These are phyloP conservation scores for Fusarium mundagurra DNA, from an alignment of 2,329 filamentous ascomycete genomes.

Conservation along the genomic window DNA sequence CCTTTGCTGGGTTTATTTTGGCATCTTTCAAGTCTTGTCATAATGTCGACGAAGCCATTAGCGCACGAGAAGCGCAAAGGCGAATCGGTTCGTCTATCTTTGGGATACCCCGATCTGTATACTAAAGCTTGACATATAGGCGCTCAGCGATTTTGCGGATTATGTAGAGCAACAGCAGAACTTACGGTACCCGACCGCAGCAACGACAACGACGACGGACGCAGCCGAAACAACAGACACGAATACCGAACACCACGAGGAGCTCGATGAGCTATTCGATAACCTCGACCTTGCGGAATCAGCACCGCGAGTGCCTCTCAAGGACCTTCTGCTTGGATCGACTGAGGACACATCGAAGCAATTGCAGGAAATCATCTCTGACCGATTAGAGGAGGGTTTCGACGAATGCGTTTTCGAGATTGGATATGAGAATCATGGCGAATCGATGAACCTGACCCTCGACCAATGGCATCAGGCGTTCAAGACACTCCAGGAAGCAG, in stretches of 20 bases:
- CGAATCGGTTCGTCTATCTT: conserved; percentile 72
- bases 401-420: conserved; percentile 93
- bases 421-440: conserved; percentile 88
- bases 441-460: conserved; percentile 80
- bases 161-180: conserved; percentile 96
- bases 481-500: conserved; percentile 70
- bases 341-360: conserved; percentile 69
- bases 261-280: conserved; percentile 92
- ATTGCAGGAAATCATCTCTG: conserved; percentile 72
- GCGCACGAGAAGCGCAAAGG: conserved; percentile 85
- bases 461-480: conserved; percentile 81
- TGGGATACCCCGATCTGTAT: too few relatives aligned
- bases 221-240: conserved; percentile 45
- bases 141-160: conserved; percentile 95
- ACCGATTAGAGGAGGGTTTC: conserved; percentile 81
- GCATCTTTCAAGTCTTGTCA: conserved; percentile 25
- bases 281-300: conserved; percentile 84
- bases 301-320: conserved; percentile 73
- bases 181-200: conserved; percentile 66
- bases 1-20: not conserved
- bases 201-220: conserved; percentile 41
- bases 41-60: conserved; percentile 71
- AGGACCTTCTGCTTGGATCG: conserved; percentile 75
- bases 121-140: conserved; percentile 53
- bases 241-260: conserved; percentile 70